Base-by-base conservation (phyloP, 2,329 filamentous ascomycete genomes). In the Leptographium procerum region DNA sequence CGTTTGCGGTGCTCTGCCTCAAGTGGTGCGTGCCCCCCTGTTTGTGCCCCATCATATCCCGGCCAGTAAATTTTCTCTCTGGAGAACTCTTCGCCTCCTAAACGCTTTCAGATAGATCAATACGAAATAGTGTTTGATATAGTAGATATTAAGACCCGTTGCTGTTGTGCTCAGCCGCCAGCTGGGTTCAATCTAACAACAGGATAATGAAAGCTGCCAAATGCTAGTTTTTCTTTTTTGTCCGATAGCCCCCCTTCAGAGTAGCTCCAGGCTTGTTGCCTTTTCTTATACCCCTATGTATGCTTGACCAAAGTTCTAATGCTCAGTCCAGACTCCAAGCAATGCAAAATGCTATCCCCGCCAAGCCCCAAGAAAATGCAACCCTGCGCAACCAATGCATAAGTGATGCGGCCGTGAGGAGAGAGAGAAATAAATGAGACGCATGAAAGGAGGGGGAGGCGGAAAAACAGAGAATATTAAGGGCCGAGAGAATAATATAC, bases 301-400 rank as follows among this genome's bases (percentile, higher is more conserved):
- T 50, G 47, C 47, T 50, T 19, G 47, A n/a, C 26, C 26, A 50
- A 28, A 45, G 28, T 22, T 56, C 24, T 56, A 34, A 28, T 50
- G 26, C 19, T 26, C 26, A 28, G n/a, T 28, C 55, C 58, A 57
- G 53, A 61, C 59, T 60, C 61, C 61, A 24, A 56, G 57, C 57
- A 60, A 62, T 62, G 61, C 61, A 28, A 7, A 55, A 45, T 22
- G 22, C 34, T 26, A 48, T 48, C 40, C 40, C 40, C 40, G 10
- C 26, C n/a, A n/a, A n/a, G n/a, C n/a, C 13, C 24, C 48, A 26
- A 34, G 29, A 34, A 24, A 52, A 33, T 14, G 19, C 28, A 52
- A 52, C 50, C 50, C 11, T 31, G 29, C 29, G 11, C 22, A 53
- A 48, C 31, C 28, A 19, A 33, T 52, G 50, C 50, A 34, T 33